Conservation (phyloP, 2,329 filamentous ascomycete genomes). For the Gnomoniopsis sp. region DNA sequence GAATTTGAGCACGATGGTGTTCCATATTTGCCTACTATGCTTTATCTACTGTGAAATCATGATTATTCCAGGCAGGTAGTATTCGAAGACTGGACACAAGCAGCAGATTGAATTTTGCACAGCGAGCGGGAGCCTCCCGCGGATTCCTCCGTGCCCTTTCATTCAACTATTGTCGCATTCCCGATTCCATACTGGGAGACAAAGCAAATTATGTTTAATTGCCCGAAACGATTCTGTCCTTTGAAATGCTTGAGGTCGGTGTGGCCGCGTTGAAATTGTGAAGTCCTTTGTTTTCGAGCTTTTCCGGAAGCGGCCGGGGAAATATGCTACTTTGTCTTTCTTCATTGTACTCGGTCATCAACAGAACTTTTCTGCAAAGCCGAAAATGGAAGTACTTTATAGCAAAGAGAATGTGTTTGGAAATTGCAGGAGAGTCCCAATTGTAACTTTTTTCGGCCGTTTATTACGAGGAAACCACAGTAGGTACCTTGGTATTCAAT, state of each 20-base stretch:
- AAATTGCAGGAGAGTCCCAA: too few relatives aligned
- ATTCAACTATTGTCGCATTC: neutral
- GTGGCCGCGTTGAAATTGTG: neutral
- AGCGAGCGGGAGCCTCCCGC: neutral
- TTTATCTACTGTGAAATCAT: neutral
- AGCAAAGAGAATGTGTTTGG: neutral
- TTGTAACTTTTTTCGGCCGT: too few relatives aligned
- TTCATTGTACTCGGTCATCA: neutral
- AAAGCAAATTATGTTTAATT: slow-evolving; percentile 2
- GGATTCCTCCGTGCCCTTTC: neutral
- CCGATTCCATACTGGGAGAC: neutral
- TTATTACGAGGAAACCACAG: neutral
- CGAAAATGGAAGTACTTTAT: slow-evolving; percentile 3
- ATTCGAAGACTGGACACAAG: neutral
- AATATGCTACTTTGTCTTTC: neutral
- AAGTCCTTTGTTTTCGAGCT: slow-evolving; percentile 8
- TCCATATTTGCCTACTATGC: neutral
- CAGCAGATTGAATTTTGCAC: neutral
- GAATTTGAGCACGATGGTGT: neutral
- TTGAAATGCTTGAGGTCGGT: neutral
- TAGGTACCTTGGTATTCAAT: neutral
- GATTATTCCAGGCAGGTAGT: neutral
- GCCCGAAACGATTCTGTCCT: neutral
- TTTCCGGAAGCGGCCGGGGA: slow-evolving; percentile 14
- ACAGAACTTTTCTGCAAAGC: neutral